Evolutionary conservation across 805 yeast species (phyloP).

Genomic region (Starmerella bombi): DNA sequence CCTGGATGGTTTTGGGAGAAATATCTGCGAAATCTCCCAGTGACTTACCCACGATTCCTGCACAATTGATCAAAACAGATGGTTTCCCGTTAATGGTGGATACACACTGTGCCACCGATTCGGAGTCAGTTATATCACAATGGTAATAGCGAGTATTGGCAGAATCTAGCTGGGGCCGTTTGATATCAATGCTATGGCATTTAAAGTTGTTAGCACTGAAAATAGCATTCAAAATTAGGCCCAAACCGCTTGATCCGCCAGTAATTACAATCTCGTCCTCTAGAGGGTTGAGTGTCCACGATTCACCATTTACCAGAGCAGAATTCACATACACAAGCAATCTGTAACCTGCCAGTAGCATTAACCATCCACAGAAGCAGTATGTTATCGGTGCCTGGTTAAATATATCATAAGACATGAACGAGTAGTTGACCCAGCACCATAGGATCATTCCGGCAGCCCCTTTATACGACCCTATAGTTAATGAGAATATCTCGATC

Average conservation of each 20-base stretch:
- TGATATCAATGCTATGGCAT: conserved; percentile 16
- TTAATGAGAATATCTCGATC: conserved; percentile 9
- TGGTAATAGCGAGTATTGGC: conserved; percentile 4
- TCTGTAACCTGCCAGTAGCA: neutral
- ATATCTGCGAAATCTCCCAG: conserved; percentile 29
- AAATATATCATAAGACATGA: neutral
- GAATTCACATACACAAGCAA: conserved; percentile 1
- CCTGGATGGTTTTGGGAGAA: conserved; percentile 34
- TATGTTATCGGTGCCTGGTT: conserved; percentile 2
- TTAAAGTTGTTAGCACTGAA: conserved; percentile 14
- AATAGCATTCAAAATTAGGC: conserved; percentile 19
- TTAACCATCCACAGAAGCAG: conserved; percentile 4
- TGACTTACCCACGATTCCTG: conserved; percentile 67
- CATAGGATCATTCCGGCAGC: conserved; percentile 14
- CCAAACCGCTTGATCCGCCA: conserved; percentile 23
- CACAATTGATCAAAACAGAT: conserved; percentile 72
- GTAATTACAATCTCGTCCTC: conserved; percentile 18
- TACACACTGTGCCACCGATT: conserved; percentile 10
- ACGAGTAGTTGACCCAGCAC: conserved; percentile 8
- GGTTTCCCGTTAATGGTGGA: conserved; percentile 55
- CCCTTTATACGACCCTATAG: conserved; percentile 14
- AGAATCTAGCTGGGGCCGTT: conserved; percentile 10
- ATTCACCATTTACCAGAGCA: neutral
- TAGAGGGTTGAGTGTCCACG: conserved; percentile 2
- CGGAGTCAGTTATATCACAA: conserved; percentile 13